Evolutionary conservation across 495 filamentous ascomycete genomes (phyloP), one percentile per base, ranked within the genome.

Genomic region (Aspergillus haitiensis): DNA sequence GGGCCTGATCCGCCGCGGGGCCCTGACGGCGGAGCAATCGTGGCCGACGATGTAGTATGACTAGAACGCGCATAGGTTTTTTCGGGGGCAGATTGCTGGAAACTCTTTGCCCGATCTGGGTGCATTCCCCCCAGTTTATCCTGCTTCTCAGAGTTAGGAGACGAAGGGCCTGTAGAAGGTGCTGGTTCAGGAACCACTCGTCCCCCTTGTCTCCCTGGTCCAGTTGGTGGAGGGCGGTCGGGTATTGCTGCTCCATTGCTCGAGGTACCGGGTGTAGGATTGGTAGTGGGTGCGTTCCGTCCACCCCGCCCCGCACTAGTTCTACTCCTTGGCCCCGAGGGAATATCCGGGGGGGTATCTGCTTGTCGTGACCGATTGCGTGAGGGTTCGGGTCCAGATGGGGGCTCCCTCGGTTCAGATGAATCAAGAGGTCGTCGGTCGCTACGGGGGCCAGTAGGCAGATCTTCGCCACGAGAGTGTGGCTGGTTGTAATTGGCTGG

Each of bases 241-340:
- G 66, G 32, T 31, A 55, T 52, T 6, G 68, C 55, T 7, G 66
- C 66, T 46, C 67, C 70, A 64, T 66, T 70, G 37, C 50, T 56
- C 6, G 65, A 37, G 37, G 63, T 60, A 15, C 61, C 56, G 3
- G 59, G 58, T 13, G 63, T 27, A 32, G 74, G 64, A 21, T 63
- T 70, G 21, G 66, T 63, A 7, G 65, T 69, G 34, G 67, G 62
- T 27, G 62, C 68, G 59, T 71, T 72, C 27, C 76, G 73, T 47
- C 70, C 70, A 54, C 71, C 63, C 12, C 75, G 72, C 7, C 61
- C 65, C 18, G 71, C 50, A 13, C 61, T 55, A 67, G 70, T 76
- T 46, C 76, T 66, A 36, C 82, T 80, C 44, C 88, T 79, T 2
- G 91, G 92, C 1, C 90, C 92, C 27, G 85, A 87, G 1, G 91